Percentiles rank a stretch among this genome's conserved stretches.
Conservation (phyloP, 257 asterid species). For the Solanum tarapatanum region DNA sequence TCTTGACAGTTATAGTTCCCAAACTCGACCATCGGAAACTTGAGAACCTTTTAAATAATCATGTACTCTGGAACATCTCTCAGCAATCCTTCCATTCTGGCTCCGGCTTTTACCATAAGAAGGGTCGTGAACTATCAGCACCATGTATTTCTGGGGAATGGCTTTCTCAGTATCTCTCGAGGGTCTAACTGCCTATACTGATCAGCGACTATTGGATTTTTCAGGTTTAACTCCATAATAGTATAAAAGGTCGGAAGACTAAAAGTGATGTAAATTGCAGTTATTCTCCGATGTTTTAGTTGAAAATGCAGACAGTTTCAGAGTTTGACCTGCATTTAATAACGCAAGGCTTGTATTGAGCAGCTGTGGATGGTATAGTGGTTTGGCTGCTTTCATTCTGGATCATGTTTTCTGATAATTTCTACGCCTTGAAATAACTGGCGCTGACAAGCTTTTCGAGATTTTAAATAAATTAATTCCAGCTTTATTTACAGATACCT, state of each 20-base stretch:
- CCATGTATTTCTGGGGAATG: not conserved
- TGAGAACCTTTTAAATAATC: not conserved
- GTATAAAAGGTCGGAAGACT: not conserved
- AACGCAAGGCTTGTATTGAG: not conserved
- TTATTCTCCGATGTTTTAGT: not conserved
- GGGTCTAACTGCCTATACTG: not conserved
- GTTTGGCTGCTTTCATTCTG: not conserved
- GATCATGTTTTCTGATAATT: not conserved
- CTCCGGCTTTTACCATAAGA: not conserved
- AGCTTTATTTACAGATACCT: not conserved
- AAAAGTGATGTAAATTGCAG: not conserved
- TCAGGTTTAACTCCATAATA: not conserved
- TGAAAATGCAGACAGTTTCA: not conserved
- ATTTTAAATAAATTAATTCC: not conserved
- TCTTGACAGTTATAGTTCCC: not conserved
- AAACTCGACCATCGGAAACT: not conserved
- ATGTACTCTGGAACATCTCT: not conserved
- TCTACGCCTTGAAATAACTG: not conserved
- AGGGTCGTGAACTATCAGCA: not conserved
- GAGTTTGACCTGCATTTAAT: not conserved
- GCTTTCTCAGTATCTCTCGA: not conserved
- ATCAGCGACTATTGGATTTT: not conserved
- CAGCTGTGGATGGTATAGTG: not conserved
- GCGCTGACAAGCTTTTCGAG: not conserved
- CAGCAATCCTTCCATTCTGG: not conserved